These are phyloP conservation scores for Kluyveromyces marxianus DNA, from an alignment of 1,139 yeast species.

Conservation along the genomic window DNA sequence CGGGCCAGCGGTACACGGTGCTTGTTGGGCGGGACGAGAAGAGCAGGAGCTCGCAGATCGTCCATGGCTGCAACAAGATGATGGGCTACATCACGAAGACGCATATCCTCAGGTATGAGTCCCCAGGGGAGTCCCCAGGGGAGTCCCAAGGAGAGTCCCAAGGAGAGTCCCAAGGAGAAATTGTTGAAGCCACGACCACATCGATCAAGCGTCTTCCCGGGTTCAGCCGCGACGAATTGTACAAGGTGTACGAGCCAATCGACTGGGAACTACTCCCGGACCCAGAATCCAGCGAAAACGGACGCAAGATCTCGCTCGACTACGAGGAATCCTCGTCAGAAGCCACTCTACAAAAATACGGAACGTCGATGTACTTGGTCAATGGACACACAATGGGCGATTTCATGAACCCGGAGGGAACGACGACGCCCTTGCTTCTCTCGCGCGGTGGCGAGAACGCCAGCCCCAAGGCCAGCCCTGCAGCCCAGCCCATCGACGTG, in stretches of 20 bases:
- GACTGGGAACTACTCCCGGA: constrained; percentile 7
- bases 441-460: no score
- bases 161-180: no score
- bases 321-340: constrained; percentile 9
- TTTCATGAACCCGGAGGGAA: constrained; percentile 8
- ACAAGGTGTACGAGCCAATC: constrained; percentile 16
- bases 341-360: constrained; percentile 8
- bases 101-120: constrained; percentile 12
- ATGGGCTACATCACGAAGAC: constrained; percentile 25
- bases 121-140: background rate
- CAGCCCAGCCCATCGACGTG: background rate
- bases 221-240: constrained; percentile 16
- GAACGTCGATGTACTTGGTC: constrained; percentile 21
- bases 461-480: background rate
- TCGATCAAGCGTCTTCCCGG: constrained; percentile 11
- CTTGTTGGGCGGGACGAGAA: constrained; percentile 38
- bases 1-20: constrained; percentile 70
- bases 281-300: constrained; percentile 2
- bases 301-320: constrained; percentile 12
- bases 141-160: no score
- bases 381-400: constrained; percentile 21
- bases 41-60: constrained; percentile 12
- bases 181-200: no score
- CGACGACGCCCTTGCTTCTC: background rate
- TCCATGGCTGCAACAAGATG: constrained; percentile 28